Base-by-base conservation (phyloP, 192 early-diverging fungal species). In the Coemansia pectinata region DNA sequence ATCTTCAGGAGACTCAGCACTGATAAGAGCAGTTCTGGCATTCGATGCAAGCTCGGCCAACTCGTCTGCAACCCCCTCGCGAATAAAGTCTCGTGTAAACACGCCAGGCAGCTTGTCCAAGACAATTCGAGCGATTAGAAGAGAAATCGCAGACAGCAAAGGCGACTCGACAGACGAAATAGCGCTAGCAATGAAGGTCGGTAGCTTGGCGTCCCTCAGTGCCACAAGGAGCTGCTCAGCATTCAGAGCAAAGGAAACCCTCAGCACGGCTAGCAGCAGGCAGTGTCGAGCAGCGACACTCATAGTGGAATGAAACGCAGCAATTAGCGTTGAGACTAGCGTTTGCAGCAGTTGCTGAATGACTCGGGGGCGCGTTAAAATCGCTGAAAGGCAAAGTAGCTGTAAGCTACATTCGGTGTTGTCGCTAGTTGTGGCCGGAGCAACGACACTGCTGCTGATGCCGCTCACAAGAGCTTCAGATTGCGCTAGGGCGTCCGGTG, bases 51-150 rank as follows among this genome's bases (percentile, higher is more conserved):
- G 59, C 62, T 85, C 78, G 5, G 69, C 72, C 47, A 95, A 78
- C 47, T 89, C 87, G 62, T 86, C 83, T 2, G 86, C 67, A 4
- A 94, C 88, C 3, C 95, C 95, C 62, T 96, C 95, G 23, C 93
- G 80, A 39, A 86, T 76, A 74, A 97, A 91, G 62, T 84, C 83
- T 8, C 63, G 70, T 10, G 68, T 64, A 70, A 90, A 94, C 5
- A 72, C 21, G 2, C 77, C 72, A 0, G 91, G 90, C 14, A 92
- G 79, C 65, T 87, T 90, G 12, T 84, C 81, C 50, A 91, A 71
- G 7, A 94, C 84, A 1, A 94, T 66, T 11, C 83, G 67, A 5
- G 88, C 69, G n/a, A 93, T 65, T 12, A 72, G 67, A 65, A 85
- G 67, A 31, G 72, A 44, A 15, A 70, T 62, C 3, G 38, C 77